Conservation (phyloP, 768 basidiomycete genomes). For the Tubosaeta sp. region DNA sequence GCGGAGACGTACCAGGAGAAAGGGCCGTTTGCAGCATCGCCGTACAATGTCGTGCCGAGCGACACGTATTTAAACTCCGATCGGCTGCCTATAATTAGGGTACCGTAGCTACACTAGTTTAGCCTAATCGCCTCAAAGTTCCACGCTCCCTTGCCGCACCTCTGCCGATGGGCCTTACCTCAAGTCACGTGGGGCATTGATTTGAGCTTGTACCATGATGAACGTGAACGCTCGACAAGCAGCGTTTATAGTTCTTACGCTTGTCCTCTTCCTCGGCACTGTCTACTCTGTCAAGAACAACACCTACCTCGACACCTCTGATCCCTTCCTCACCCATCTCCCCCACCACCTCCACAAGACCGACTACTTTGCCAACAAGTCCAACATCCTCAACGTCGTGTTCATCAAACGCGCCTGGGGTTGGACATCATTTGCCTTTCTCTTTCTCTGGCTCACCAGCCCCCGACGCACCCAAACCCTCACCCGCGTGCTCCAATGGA, state of each 20-base stretch:
- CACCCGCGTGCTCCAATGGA: conserved; percentile 49
- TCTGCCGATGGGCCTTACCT: no score
- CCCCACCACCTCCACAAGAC: conserved; percentile 61
- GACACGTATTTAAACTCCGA: no score
- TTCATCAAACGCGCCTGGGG: conserved; percentile 93
- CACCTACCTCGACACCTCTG: conserved; percentile 83
- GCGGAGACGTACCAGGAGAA: no score
- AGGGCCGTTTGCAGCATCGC: no score
- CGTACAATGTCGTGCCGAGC: no score
- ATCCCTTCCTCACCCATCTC: conserved; percentile 63
- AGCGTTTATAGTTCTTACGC: conserved; percentile 40
- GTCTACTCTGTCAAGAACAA: conserved; percentile 56
- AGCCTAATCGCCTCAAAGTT: no score
- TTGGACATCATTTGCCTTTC: conserved; percentile 75
- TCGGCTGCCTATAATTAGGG: no score
- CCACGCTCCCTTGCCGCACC: no score
- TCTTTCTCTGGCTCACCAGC: conserved; percentile 55
- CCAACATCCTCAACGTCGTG: conserved; percentile 74
- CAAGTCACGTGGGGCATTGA: neutral
- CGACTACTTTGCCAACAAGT: conserved; percentile 77
- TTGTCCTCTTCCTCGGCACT: conserved; percentile 57
- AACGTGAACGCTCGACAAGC: conserved; percentile 20
- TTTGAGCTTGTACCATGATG: neutral
- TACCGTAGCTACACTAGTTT: no score
- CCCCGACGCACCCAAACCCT: conserved; percentile 41